These are phyloP conservation scores for Liriodendron chinense DNA, from an alignment of 164 flowering plant species.

Conservation along the genomic window DNA sequence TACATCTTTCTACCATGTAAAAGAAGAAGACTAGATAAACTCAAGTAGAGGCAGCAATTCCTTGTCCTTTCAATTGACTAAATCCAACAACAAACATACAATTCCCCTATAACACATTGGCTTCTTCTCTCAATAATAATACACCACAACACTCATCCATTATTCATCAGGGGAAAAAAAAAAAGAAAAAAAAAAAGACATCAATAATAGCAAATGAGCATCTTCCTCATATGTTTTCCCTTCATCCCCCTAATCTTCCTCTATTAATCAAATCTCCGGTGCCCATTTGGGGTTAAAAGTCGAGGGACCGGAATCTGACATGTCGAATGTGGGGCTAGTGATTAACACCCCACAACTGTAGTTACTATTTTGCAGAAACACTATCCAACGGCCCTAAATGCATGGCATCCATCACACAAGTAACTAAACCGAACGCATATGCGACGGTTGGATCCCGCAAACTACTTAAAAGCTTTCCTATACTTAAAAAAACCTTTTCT, in stretches of 20 bases:
- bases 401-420: constrained; percentile 1
- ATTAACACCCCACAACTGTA: not conserved
- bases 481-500: not conserved
- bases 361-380: constrained; percentile 5
- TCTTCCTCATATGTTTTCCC: not conserved
- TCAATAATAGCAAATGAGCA: constrained; percentile 8
- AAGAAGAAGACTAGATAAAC: too few species aligned
- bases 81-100: not conserved
- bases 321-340: not conserved
- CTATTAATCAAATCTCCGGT: not conserved
- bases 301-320: constrained; percentile 11
- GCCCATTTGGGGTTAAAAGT: constrained; percentile 17
- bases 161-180: not conserved
- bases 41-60: not conserved
- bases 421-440: constrained; percentile 1
- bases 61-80: not conserved
- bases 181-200: not conserved
- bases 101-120: not conserved
- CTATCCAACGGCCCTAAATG: not conserved
- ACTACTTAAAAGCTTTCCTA: not conserved
- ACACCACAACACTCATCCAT: constrained; percentile 7
- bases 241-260: not conserved
- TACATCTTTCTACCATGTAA: too few species aligned
- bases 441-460: not conserved
- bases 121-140: constrained; percentile 4